These are phyloP conservation scores for Rhizodiscina lignyota DNA, from an alignment of 495 filamentous ascomycete species.

Conservation along the genomic window DNA sequence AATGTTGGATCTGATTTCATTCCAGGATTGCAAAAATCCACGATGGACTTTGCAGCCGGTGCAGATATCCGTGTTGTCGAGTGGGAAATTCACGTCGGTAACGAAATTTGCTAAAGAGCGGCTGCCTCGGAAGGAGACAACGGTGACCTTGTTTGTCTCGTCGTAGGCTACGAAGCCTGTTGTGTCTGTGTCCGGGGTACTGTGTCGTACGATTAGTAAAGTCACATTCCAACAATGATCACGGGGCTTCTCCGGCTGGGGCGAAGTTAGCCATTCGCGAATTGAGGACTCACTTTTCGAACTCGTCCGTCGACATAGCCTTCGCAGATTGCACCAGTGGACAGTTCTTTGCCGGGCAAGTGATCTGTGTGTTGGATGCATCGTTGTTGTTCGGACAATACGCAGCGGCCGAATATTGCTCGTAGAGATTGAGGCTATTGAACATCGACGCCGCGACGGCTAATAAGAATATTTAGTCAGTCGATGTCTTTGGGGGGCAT, in stretches of 20 bases:
- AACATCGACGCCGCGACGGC: slow-evolving; percentile 21
- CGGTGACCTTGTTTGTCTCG: slow-evolving; percentile 38
- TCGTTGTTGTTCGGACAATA: slow-evolving; percentile 47
- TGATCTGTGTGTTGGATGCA: slow-evolving; percentile 30
- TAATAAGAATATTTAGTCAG: slow-evolving; percentile 1
- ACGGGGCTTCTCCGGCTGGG: too few species aligned
- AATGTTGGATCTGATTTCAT: slow-evolving; percentile 24
- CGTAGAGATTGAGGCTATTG: slow-evolving; percentile 40
- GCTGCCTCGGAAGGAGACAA: slow-evolving; percentile 55
- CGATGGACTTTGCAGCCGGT: slow-evolving; percentile 30
- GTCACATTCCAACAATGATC: too few species aligned
- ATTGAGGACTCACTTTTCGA: slow-evolving; percentile 35
- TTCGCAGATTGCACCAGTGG: slow-evolving; percentile 37
- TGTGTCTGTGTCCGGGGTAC: slow-evolving; percentile 38
- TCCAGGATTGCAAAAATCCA: slow-evolving; percentile 41
- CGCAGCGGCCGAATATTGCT: slow-evolving; percentile 52
- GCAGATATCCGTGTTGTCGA: slow-evolving; percentile 26
- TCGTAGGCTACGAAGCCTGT: slow-evolving; percentile 58
- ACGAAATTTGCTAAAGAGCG: slow-evolving; percentile 49
- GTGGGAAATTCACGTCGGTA: slow-evolving; percentile 35
- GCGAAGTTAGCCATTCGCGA: not conserved
- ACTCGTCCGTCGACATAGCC: slow-evolving; percentile 38
- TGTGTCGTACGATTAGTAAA: slow-evolving; percentile 12
- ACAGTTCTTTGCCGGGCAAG: slow-evolving; percentile 41
- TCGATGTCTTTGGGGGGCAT: too few species aligned